Evolutionary conservation across 2,329 filamentous ascomycete species (phyloP).

Genomic region (Exutisphaerella laricina): DNA sequence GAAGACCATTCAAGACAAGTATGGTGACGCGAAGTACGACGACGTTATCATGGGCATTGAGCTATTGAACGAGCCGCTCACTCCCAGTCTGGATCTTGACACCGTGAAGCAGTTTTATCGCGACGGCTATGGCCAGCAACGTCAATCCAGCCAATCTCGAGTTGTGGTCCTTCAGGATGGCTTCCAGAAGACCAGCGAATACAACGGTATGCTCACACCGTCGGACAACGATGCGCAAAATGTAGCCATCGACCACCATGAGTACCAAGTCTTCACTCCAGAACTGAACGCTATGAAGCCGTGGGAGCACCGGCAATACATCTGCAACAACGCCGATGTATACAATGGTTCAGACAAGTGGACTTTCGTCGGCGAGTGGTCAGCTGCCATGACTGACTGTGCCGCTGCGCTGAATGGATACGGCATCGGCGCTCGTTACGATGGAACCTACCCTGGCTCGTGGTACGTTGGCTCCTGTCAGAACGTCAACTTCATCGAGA

Average conservation of each 20-base stretch:
- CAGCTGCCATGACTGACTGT: slow-evolving; percentile 60
- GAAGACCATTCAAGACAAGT: slow-evolving; percentile 53
- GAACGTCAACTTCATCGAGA: slow-evolving; percentile 45
- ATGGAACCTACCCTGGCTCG: slow-evolving; percentile 49
- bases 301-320: slow-evolving; percentile 50
- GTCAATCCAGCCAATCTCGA: slow-evolving; percentile 27
- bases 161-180: slow-evolving; percentile 56
- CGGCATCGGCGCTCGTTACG: slow-evolving; percentile 55
- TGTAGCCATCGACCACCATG: slow-evolving; percentile 61
- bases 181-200: slow-evolving; percentile 49
- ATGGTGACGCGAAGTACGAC: slow-evolving; percentile 48
- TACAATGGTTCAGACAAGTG: slow-evolving; percentile 57
- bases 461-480: slow-evolving; percentile 51
- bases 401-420: slow-evolving; percentile 49
- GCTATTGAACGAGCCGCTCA: slow-evolving; percentile 53
- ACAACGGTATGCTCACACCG: slow-evolving; percentile 57
- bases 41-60: slow-evolving; percentile 56
- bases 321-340: slow-evolving; percentile 49
- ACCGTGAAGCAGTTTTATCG: slow-evolving; percentile 51
- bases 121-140: slow-evolving; percentile 46
- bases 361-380: slow-evolving; percentile 65
- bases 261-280: slow-evolving; percentile 60
- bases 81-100: slow-evolving; percentile 42
- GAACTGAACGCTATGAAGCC: slow-evolving; percentile 47
- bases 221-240: slow-evolving; percentile 47